Evolutionary conservation across 2,329 filamentous ascomycete species (phyloP), one percentile per base, ranked within the genome.

Genomic region (Mariannaea sp.): DNA sequence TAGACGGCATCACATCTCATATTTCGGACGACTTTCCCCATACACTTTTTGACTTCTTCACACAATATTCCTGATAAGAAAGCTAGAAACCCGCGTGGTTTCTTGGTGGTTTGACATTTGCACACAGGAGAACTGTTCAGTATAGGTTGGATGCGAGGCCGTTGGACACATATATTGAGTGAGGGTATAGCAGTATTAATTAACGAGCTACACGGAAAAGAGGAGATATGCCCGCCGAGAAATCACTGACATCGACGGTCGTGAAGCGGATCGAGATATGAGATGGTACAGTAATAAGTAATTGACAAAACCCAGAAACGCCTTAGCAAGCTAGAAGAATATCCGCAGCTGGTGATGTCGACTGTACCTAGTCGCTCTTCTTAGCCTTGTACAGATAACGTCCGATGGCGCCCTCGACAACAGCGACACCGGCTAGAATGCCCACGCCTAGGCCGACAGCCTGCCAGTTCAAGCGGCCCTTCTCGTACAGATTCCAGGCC

Each of bases 401-500:
- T 46, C 77, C 77, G 39, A 84, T 61, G 20, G 80, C 66, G 13
- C 76, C 73, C 71, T 85, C 79, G 2, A 76, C 72, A 12, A 75
- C 71, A 17, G 79, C 79, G 2, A 83, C 77, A 5, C 73, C 70
- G 3, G 77, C 75, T 3, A 82, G 46, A 32, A 84, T 73, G 35
- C 80, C 80, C 9, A 79, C 69, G 4, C 82, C 82, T 1, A 82
- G 51, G 14, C 80, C 77, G 13, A 78, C 70, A 52, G 70, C 73
- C 71, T 78, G 75, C 77, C 78, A 81, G 60, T 72, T 72, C 44
- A 84, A 68, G 38, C 73, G 72, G 38, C 79, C 79, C 47, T 73
- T 73, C 67, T 83, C 78, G 61, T 83, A 82, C 58, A 84, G 71
- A 6, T 76, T 77, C 76, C 80, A 82, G 16, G 78, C 81, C 70